A percentile compares a stretch with the other conserved stretches of the same genome.
These are phyloP conservation scores for Hamamelis virginiana DNA, from an alignment of 164 flowering plant genomes.

Conservation along the genomic window DNA sequence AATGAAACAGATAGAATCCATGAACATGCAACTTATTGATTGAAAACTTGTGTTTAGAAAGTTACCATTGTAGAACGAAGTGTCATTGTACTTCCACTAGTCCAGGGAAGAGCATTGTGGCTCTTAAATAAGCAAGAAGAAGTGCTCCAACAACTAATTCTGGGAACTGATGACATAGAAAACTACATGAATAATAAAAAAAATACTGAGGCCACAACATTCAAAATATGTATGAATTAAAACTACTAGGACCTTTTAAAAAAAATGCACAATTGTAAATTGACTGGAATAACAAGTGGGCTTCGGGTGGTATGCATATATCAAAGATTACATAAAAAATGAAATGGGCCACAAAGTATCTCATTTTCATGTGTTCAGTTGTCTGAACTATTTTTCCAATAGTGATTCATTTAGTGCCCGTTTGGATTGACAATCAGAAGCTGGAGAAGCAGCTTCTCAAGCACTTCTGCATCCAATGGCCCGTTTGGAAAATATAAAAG, in stretches of 20 bases:
- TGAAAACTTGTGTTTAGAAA: neutral
- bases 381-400: too few relatives aligned
- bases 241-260: neutral
- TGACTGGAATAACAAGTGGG: neutral
- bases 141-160: slow-evolving; percentile 17
- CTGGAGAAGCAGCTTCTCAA: too few relatives aligned
- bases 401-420: too few relatives aligned
- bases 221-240: neutral
- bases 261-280: neutral
- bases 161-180: slow-evolving; percentile 29
- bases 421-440: too few relatives aligned
- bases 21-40: neutral
- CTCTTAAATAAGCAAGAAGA: slow-evolving; percentile 24
- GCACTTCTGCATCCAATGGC: too few relatives aligned
- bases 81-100: slow-evolving; percentile 24
- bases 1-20: neutral
- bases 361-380: too few relatives aligned
- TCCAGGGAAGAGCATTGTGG: slow-evolving; percentile 27
- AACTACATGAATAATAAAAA: neutral
- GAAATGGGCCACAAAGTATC: too few relatives aligned
- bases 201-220: neutral
- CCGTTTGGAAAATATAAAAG: too few relatives aligned
- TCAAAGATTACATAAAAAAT: too few relatives aligned
- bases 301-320: too few relatives aligned
- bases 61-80: slow-evolving; percentile 43